Evolutionary conservation across 2,329 filamentous ascomycete genomes (phyloP).

Genomic region (Helminthosporium solani): DNA sequence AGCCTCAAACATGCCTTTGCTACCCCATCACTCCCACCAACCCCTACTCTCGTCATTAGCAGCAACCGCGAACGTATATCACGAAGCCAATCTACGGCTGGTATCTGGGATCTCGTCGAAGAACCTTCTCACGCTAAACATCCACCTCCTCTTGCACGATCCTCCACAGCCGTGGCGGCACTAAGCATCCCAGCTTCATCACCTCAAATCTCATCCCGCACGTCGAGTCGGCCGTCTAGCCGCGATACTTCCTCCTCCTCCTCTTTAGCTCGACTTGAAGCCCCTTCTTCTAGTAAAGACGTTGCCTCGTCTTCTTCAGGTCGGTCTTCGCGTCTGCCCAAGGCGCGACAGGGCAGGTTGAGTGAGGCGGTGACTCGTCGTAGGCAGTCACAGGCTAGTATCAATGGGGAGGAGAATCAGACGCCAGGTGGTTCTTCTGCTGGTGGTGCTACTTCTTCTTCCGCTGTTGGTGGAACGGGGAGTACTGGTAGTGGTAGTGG

Average conservation of each 20-base stretch:
- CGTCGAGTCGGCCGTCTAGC: slow-evolving; percentile 24
- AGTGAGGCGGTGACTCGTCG: slow-evolving; percentile 31
- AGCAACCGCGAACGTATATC: slow-evolving; percentile 28
- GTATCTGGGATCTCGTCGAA: slow-evolving; percentile 39
- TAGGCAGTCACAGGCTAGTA: slow-evolving; percentile 26
- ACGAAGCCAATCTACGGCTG: slow-evolving; percentile 30
- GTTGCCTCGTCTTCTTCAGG: too few relatives aligned
- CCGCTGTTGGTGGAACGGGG: too few relatives aligned
- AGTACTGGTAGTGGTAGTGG: background rate
- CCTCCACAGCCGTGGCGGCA: slow-evolving; percentile 29
- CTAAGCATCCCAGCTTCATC: slow-evolving; percentile 16
- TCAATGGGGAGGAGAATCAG: slow-evolving; percentile 26
- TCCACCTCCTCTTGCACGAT: slow-evolving; percentile 23
- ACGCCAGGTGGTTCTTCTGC: slow-evolving; percentile 7
- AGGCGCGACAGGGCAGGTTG: slow-evolving; percentile 33
- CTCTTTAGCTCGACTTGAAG: slow-evolving; percentile 26
- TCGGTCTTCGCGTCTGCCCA: slow-evolving; percentile 26
- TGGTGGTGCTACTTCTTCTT: slow-evolving; percentile 13
- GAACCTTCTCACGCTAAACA: slow-evolving; percentile 25
- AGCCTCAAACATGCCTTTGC: slow-evolving; percentile 32
- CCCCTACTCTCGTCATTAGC: slow-evolving; percentile 22
- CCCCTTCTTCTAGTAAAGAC: slow-evolving; percentile 16
- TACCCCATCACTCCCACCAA: slow-evolving; percentile 28
- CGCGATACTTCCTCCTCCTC: slow-evolving; percentile 31
- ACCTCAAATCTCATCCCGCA: slow-evolving; percentile 13